Evolutionary conservation across 768 basidiomycete species (phyloP), one percentile per base, ranked within the genome.

Genomic region (Pleurotus citrinopileatus): DNA sequence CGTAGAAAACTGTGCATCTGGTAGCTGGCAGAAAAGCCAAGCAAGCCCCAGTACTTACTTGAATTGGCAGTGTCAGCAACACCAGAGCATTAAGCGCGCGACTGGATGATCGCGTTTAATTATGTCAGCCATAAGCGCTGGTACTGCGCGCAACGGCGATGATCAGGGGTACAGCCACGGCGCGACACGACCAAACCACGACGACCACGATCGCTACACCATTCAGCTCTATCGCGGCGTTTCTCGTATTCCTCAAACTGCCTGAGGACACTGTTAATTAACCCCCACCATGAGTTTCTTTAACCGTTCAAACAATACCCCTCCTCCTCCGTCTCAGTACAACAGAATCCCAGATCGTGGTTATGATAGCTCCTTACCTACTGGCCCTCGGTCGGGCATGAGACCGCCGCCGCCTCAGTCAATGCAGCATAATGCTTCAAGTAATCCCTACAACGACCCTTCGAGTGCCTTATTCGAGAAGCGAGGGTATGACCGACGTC

Each of bases 401-500:
- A 47, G 43, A 20, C 37, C 40, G 27, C 40, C 52, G 20, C 52
- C 52, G 4, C 40, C 74, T 20, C 70, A 72, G 32, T 70, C 75
- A 17, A 64, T 69, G n/a, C 76, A 75, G 53, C 71, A 75, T 59
- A 63, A 68, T 44, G 60, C 70, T 42, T 68, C 76, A 10, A 65
- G 68, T 40, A 59, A 56, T 34, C 67, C 61, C 1, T 85, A 85
- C 62, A 83, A 82, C 57, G 82, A 84, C 60, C 77, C 81, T 1
- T 71, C 78, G 3, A 61, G 58, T 32, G 60, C 71, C 12, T 52
- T 75, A n/a, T 83, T 81, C 53, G 82, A 83, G 62, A 82, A 81
- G 59, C 68, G 74, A 42, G 57, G 67, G 3, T 67, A 69, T 55
- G 74, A 75, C 54, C 75, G 79, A 45, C 76, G 70, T 62, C 70